A percentile compares a stretch with the other conserved stretches of the same genome.
phyloP scores from a whole-genome alignment of 805 yeast genomes.

The Grigorovia jiainica region DNA sequence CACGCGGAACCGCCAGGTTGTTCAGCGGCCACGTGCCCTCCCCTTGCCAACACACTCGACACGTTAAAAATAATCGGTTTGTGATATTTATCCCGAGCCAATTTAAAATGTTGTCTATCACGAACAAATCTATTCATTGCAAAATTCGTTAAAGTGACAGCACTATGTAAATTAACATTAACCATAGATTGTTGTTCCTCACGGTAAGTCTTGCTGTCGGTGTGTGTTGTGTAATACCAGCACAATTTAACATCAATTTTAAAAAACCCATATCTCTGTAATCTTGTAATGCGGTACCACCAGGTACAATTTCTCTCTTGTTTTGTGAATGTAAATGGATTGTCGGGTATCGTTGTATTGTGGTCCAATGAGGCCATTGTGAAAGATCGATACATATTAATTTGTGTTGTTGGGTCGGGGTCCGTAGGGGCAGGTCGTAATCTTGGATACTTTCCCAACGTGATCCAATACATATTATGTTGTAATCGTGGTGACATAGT shows the following conservation, averaged over 20 bases:
- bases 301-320: neutral
- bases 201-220: slow-evolving; percentile 14
- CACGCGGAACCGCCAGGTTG: too few relatives aligned
- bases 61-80: slow-evolving; percentile 21
- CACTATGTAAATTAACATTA: slow-evolving; percentile 23
- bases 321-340: neutral
- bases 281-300: neutral
- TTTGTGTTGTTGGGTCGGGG: neutral
- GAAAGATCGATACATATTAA: slow-evolving; percentile 12
- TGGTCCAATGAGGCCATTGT: slow-evolving; percentile 24
- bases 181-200: slow-evolving; percentile 12
- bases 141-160: slow-evolving; percentile 17
- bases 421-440: slow-evolving; percentile 12
- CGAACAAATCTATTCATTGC: slow-evolving; percentile 18
- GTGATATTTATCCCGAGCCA: neutral
- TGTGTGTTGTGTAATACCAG: slow-evolving; percentile 24
- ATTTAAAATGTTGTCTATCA: neutral
- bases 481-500: slow-evolving; percentile 19
- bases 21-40: slow-evolving; percentile 5
- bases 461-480: slow-evolving; percentile 14
- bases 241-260: slow-evolving; percentile 22
- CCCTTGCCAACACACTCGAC: slow-evolving; percentile 20
- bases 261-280: neutral
- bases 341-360: slow-evolving; percentile 1
- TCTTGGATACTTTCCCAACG: slow-evolving; percentile 2